phyloP scores from a whole-genome alignment of 441 rosid genomes.

The Geranium incanum region DNA sequence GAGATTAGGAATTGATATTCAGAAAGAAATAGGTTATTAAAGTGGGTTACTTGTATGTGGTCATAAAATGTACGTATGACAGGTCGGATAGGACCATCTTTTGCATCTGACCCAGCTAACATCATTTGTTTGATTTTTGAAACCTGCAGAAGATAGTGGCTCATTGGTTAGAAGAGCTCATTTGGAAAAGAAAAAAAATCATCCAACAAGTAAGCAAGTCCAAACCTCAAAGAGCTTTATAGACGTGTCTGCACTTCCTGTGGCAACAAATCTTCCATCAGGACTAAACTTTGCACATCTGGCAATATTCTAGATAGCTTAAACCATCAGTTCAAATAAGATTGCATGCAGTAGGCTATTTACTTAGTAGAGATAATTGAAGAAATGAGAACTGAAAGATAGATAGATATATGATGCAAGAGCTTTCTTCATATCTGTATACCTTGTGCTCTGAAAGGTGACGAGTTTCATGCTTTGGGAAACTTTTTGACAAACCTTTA shows the following conservation, averaged over 20 bases:
- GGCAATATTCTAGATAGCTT: slow-evolving; percentile 55
- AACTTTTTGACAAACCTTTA: slow-evolving; percentile 46
- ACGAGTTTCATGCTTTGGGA: slow-evolving; percentile 51
- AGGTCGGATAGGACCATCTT: slow-evolving; percentile 60
- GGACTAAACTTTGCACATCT: slow-evolving; percentile 85
- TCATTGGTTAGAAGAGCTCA: neutral
- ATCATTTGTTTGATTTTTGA: slow-evolving; percentile 80
- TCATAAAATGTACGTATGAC: slow-evolving; percentile 82
- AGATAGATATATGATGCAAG: neutral
- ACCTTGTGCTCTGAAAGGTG: slow-evolving; percentile 80
- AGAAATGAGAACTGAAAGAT: neutral
- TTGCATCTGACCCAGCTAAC: slow-evolving; percentile 37
- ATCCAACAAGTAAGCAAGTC: neutral
- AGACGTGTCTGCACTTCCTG: slow-evolving; percentile 85
- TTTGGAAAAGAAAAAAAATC: slow-evolving; percentile 8
- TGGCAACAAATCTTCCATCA: slow-evolving; percentile 75
- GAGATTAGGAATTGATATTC: slow-evolving; percentile 6
- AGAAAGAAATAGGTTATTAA: slow-evolving; percentile 14
- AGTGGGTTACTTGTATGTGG: slow-evolving; percentile 48
- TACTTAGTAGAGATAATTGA: neutral
- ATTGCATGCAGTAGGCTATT: slow-evolving; percentile 1
- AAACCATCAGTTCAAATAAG: slow-evolving; percentile 25
- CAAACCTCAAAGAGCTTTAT: slow-evolving; percentile 79
- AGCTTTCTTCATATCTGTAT: slow-evolving; percentile 14
- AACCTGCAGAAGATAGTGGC: slow-evolving; percentile 33